Base-by-base conservation (phyloP, 345 rosid species). In the Anacardium occidentale region DNA sequence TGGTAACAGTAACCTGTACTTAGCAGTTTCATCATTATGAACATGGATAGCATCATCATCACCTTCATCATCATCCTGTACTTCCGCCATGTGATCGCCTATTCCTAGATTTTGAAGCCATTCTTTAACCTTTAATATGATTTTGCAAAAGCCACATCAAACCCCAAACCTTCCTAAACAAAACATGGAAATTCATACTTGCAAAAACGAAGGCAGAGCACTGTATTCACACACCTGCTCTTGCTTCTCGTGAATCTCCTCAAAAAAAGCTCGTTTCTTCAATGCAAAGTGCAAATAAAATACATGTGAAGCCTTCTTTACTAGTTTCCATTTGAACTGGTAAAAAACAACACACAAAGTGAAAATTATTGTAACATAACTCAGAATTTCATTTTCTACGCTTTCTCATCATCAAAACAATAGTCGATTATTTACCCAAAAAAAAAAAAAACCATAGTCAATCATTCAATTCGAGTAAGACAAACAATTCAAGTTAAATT, bases 21-120 rank as follows among this genome's bases (percentile, higher is more conserved):
- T 95, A 67, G 82, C 81, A 74, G 84, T 90, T 73, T 86, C 99
- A 56, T 95, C 99, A 34, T 83, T 88, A 83, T 87, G 89, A 60
- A 92, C 69, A 1, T 84, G 87, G 57, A 86, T 76, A 58, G 83
- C 71, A 67, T 87, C 99, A 42, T 95, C 98, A 58, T 87, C 96
- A 71, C 84, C 88, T 60, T 95, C 96, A 74, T 88, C 96, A 25
- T 85, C 93, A 47, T 92, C 99, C 70, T 89, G 97, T 74, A 85
- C 83, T 50, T 80, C 86, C 6, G 84, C 85, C 29, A 86, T 37
- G 64, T 90, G 87, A 72, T 94, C 98, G 78, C 95, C 98, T 51
- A 94, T 87, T 89, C 98, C 98, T 85, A 94, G 97, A 90, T 92
- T 92, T 89, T 92, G 97, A 85, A 94, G 98, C 98, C 98, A 94